Conservation (phyloP, 179 eudicot genomes). For the Camellia oleifera region DNA sequence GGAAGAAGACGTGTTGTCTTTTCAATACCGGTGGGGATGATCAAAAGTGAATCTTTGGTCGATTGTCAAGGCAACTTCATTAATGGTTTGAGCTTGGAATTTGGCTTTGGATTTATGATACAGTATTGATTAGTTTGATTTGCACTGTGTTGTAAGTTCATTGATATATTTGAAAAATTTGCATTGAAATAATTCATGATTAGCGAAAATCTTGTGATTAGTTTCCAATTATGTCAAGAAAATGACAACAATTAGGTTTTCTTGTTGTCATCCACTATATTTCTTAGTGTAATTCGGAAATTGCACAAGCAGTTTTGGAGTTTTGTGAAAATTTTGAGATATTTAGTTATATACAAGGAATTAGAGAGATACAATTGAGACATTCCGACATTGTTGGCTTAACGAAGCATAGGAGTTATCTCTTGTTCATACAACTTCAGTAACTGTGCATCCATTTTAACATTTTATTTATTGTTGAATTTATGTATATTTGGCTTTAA, state of each 20-base stretch:
- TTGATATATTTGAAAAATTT: not conserved
- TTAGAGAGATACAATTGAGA: not conserved
- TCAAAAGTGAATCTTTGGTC: conserved; percentile 84
- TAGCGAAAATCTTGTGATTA: not conserved
- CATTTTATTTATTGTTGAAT: not conserved
- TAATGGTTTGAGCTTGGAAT: conserved; percentile 40
- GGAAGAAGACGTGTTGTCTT: conserved; percentile 35
- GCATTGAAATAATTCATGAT: not conserved
- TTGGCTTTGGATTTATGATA: not conserved
- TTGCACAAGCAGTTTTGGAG: not conserved
- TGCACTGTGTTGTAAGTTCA: too few species aligned
- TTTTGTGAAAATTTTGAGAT: not conserved
- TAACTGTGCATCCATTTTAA: not conserved
- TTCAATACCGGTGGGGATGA: conserved; percentile 92
- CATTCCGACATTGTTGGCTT: not conserved
- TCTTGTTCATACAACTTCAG: not conserved
- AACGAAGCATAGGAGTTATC: too few species aligned
- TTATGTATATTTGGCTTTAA: not conserved
- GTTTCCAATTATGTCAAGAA: not conserved
- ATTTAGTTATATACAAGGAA: not conserved
- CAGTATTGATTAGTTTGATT: not conserved
- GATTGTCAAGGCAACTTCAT: conserved; percentile 69
- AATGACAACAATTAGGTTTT: not conserved
- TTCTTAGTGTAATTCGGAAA: not conserved
- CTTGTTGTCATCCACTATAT: not conserved